These are phyloP conservation scores for Elsinoe perseae DNA, from an alignment of 2,329 filamentous ascomycete genomes.

Conservation along the genomic window DNA sequence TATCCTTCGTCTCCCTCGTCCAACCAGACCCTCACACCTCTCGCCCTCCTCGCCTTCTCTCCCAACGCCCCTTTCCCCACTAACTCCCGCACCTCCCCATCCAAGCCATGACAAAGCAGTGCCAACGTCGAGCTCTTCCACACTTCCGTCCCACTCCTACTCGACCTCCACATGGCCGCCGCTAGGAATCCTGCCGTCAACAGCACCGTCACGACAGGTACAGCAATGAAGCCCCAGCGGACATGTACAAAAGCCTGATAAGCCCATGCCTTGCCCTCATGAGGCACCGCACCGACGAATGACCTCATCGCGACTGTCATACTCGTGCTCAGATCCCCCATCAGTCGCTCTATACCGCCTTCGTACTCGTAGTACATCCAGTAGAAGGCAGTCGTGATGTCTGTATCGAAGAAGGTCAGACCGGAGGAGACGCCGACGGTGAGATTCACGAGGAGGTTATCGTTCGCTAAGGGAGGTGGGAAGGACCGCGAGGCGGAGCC, in stretches of 20 bases:
- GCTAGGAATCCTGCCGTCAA: constrained; percentile 28
- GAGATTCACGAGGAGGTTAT: constrained; percentile 18
- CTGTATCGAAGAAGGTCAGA: constrained; percentile 22
- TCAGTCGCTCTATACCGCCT: constrained; percentile 30
- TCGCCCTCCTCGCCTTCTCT: constrained; percentile 11
- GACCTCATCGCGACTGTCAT: constrained; percentile 33
- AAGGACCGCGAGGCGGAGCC: constrained; percentile 16
- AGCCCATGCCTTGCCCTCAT: constrained; percentile 27
- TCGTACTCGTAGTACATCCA: constrained; percentile 36
- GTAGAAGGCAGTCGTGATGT: constrained; percentile 36
- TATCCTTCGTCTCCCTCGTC: neutral
- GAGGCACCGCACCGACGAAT: constrained; percentile 22
- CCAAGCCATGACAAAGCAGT: constrained; percentile 32
- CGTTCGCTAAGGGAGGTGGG: neutral
- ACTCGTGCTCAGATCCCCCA: constrained; percentile 31
- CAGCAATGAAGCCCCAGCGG: constrained; percentile 31
- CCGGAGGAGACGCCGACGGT: constrained; percentile 19
- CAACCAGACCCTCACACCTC: constrained; percentile 12
- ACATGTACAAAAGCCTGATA: constrained; percentile 31
- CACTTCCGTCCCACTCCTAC: constrained; percentile 23
- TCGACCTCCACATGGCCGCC: constrained; percentile 24
- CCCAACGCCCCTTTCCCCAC: constrained; percentile 10
- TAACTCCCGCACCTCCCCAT: constrained; percentile 19
- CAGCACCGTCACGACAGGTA: constrained; percentile 29
- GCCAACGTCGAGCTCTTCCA: constrained; percentile 35